Evolutionary conservation across 1,284 basidiomycete genomes (phyloP), one percentile per base, ranked within the genome.

Genomic region (Moniliophthora roreri): DNA sequence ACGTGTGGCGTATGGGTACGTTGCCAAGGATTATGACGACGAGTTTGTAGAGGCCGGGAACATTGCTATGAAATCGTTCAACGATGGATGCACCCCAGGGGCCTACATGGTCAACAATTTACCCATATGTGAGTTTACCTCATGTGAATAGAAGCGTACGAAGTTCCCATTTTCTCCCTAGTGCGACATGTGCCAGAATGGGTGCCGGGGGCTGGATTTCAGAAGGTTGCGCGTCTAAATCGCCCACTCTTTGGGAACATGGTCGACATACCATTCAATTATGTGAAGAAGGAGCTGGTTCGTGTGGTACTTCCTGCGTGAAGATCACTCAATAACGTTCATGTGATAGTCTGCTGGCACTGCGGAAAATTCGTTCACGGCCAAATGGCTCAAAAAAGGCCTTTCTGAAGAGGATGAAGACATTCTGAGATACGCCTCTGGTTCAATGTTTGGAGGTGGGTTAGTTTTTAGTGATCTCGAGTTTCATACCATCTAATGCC

Each of bases 1-100:
- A 4, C 63, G 60, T 48, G 63, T 74, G 18, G 53, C 66, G 2
- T 67, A 74, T 51, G 72, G 72, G 6, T 73, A 74, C 60, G 57
- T 61, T 23, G 65, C 66, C 20, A 59, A 62, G 36, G 55, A 63
- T 6, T 62, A 62, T 23, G 57, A 64, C 3, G 72, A 75, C 44
- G 37, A 54, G 5, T 56, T 71, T 35, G 62, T 74, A 34, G 56
- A 65, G 21, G 47, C 65, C 6, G 70, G 68, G 11, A 67, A 72
- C 40, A 56, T 56, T 8, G 65, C 65, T 2, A 63, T 67, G 39
- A 58, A 63, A 1, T 60, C 65, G 16, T 69, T 73, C 40, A 59
- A 62, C 16, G 32, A 59, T 13, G 53, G 62, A 2, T 57, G 62
- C 1, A 40, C 61, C 3, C 68, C 69, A 7, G 66, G 66, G 9